Evolutionary conservation across 176 grass and related monocot genomes (phyloP).

Genomic region (Tuctoria greenei): DNA sequence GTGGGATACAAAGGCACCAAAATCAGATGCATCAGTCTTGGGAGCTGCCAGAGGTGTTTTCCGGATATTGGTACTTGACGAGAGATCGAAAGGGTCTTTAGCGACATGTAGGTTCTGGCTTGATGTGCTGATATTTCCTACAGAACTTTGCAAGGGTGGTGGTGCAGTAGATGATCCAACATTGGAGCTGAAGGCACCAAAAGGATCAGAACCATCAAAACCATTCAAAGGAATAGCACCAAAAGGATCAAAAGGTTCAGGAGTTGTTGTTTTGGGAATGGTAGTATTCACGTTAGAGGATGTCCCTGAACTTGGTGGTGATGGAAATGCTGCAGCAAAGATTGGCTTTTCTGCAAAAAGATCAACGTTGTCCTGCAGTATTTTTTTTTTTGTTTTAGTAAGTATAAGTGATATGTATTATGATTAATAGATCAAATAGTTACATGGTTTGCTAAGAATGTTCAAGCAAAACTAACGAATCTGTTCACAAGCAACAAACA

Average conservation of each 20-base stretch:
- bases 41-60: slow-evolving; percentile 46
- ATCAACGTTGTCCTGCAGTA: slow-evolving; percentile 59
- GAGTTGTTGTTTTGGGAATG: slow-evolving; percentile 33
- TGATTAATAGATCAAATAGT: slow-evolving; percentile 22
- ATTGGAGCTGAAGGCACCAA: slow-evolving; percentile 67
- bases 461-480: background rate
- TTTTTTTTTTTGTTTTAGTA: slow-evolving; percentile 15
- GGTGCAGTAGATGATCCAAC: slow-evolving; percentile 34
- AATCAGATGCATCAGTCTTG: slow-evolving; percentile 39
- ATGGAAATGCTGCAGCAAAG: slow-evolving; percentile 55
- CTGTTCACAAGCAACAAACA: slow-evolving; percentile 8
- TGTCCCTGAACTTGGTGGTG: slow-evolving; percentile 54
- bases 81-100: slow-evolving; percentile 53
- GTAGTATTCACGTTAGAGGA: slow-evolving; percentile 45
- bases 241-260: slow-evolving; percentile 83
- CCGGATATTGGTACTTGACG: slow-evolving; percentile 33
- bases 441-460: slow-evolving; percentile 8
- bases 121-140: slow-evolving; percentile 36
- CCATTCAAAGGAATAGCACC: slow-evolving; percentile 72
- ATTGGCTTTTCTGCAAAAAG: slow-evolving; percentile 48
- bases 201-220: slow-evolving; percentile 77
- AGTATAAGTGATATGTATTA: slow-evolving; percentile 21
- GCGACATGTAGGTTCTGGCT: slow-evolving; percentile 48
- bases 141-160: slow-evolving; percentile 37
- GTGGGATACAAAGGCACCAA: slow-evolving; percentile 59